Conservation (phyloP, 2,329 filamentous ascomycete species). For the Neofusicoccum sp. region DNA sequence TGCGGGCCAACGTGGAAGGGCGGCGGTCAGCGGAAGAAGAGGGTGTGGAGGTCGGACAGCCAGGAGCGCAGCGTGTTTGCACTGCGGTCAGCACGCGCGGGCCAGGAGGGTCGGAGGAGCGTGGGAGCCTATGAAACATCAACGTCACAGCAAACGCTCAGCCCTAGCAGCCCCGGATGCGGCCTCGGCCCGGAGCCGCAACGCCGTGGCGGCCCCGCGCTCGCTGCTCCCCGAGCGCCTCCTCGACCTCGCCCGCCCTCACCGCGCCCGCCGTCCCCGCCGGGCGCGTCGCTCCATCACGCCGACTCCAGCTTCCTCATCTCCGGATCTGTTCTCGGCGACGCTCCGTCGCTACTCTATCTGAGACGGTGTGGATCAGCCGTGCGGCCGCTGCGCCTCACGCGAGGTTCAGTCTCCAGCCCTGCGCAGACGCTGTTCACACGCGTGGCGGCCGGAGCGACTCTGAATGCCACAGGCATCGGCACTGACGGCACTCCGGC, state of each 20-base stretch:
- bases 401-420: neutral
- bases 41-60: neutral
- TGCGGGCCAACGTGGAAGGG: conserved; percentile 14
- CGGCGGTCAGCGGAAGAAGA: neutral
- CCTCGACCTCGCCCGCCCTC: neutral
- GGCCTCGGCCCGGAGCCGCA: conserved; percentile 1
- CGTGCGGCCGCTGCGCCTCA: neutral
- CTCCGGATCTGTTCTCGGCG: neutral
- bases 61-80: conserved; percentile 1
- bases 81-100: neutral
- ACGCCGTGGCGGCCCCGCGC: neutral
- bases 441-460: neutral
- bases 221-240: neutral
- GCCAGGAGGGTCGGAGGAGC: conserved; percentile 2
- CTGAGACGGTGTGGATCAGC: conserved; percentile 5
- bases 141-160: conserved; percentile 19
- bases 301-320: neutral
- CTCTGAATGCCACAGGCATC: too few species aligned
- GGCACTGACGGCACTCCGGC: too few species aligned
- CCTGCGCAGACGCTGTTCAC: neutral
- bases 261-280: neutral
- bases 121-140: neutral
- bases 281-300: neutral
- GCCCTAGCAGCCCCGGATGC: neutral
- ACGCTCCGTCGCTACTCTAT: neutral